Conservation (phyloP, 768 basidiomycete species). For the Tulasnella sp. region DNA sequence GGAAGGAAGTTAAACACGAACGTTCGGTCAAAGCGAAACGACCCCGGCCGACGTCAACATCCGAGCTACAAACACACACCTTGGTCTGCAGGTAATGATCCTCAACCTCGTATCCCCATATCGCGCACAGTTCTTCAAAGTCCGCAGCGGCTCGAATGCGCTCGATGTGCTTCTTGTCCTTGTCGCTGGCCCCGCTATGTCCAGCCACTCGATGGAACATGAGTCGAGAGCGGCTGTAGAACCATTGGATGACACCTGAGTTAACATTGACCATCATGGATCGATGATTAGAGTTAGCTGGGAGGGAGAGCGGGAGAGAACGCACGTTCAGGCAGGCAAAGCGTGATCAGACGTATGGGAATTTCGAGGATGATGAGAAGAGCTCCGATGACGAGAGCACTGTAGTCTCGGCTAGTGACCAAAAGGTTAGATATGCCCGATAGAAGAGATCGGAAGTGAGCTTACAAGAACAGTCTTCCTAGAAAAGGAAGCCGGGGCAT, state of each 20-base stretch:
- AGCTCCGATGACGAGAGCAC: constrained; percentile 47
- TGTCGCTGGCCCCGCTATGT: constrained; percentile 19
- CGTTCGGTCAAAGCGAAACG: neutral
- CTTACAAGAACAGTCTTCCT: constrained; percentile 15
- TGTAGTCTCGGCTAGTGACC: constrained; percentile 37
- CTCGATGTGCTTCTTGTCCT: constrained; percentile 29
- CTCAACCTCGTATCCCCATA: constrained; percentile 62
- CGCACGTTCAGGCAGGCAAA: constrained; percentile 41
- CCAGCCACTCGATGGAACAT: constrained; percentile 46
- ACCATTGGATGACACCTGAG: constrained; percentile 50
- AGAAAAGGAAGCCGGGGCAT: constrained; percentile 33
- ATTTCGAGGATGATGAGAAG: constrained; percentile 44
- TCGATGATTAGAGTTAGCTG: neutral
- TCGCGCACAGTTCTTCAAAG: constrained; percentile 50
- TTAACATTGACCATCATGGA: neutral
- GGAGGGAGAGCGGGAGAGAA: neutral
- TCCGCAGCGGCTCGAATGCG: constrained; percentile 37
- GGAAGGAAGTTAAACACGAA: neutral
- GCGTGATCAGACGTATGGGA: constrained; percentile 43
- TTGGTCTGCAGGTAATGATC: constrained; percentile 70
- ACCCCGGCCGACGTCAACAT: neutral
- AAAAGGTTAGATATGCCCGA: neutral
- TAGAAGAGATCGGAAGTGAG: neutral
- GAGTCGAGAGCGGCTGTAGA: constrained; percentile 54
- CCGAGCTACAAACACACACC: neutral